Evolutionary conservation across 208 protist genomes (phyloP).

Genomic region (Acanthamoeba healyi): DNA sequence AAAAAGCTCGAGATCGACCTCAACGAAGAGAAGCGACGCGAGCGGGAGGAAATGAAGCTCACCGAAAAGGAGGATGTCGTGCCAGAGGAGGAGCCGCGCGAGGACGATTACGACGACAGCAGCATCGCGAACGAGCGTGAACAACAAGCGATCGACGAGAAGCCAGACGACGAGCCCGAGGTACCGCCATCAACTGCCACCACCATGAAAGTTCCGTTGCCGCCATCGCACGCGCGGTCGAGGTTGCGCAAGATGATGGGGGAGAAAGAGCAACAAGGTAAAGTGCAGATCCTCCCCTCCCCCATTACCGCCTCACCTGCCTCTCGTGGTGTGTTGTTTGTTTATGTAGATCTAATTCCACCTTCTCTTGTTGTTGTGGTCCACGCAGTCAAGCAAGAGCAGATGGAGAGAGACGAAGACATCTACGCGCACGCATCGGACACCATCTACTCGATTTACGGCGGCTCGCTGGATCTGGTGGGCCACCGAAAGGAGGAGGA

Average conservation of each 20-base stretch:
- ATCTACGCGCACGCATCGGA: conserved; percentile 23
- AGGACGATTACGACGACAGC: neutral
- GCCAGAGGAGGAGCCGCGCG: neutral
- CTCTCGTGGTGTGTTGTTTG: neutral
- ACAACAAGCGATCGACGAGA: too few relatives aligned
- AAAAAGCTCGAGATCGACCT: neutral
- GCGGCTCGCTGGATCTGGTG: conserved; percentile 1
- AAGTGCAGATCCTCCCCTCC: neutral
- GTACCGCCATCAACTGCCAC: neutral
- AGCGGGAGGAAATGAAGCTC: neutral
- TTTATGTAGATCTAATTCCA: neutral
- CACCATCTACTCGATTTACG: conserved; percentile 26
- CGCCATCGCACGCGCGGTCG: neutral
- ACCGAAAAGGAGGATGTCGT: neutral
- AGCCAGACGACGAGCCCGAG: neutral
- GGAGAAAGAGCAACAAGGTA: neutral
- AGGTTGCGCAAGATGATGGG: neutral
- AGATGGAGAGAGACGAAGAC: neutral
- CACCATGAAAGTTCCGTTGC: neutral
- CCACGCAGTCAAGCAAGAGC: neutral
- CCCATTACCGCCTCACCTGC: too few relatives aligned
- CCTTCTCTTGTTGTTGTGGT: neutral
- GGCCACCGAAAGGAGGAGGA: conserved; percentile 13
- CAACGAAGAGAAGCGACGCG: conserved; percentile 1
- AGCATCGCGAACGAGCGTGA: neutral